A percentile compares a stretch with the other conserved stretches of the same genome.
Conservation (phyloP, 768 basidiomycete genomes). For the Collybia mongolica region DNA sequence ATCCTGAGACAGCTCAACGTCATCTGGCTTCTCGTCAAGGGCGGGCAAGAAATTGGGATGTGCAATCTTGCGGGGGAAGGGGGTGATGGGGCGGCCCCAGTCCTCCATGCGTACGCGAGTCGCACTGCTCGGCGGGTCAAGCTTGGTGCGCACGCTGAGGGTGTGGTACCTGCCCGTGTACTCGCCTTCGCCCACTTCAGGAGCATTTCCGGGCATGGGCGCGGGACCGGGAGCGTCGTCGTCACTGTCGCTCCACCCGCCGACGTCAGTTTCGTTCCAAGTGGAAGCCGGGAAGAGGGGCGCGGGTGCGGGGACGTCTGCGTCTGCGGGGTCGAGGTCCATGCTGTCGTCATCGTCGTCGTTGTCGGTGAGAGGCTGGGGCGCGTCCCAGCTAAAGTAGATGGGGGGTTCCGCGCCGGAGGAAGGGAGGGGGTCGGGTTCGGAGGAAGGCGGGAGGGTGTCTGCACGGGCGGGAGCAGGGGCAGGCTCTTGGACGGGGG, state of each 20-base stretch:
- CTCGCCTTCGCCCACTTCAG: slow-evolving; percentile 51
- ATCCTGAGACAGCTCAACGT: too few relatives aligned
- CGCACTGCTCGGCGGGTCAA: slow-evolving; percentile 60
- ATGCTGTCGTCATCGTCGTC: slow-evolving; percentile 19
- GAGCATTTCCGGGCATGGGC: slow-evolving; percentile 10
- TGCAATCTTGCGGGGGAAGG: slow-evolving; percentile 44
- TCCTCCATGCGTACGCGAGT: slow-evolving; percentile 47
- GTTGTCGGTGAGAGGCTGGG: too few relatives aligned
- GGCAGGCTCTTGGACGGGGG: not conserved
- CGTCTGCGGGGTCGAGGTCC: slow-evolving; percentile 26
- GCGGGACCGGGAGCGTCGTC: slow-evolving; percentile 16
- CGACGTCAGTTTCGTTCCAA: slow-evolving; percentile 6
- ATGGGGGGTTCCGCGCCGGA: too few relatives aligned
- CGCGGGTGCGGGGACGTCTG: slow-evolving; percentile 21
- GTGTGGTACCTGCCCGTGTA: slow-evolving; percentile 67
- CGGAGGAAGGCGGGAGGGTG: slow-evolving; percentile 18
- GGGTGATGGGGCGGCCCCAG: slow-evolving; percentile 74
- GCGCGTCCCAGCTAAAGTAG: too few relatives aligned
- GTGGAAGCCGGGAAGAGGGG: slow-evolving; percentile 25
- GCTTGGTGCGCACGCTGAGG: slow-evolving; percentile 58
- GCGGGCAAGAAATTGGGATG: slow-evolving; percentile 18
- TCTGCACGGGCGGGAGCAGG: not conserved
- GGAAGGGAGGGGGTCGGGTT: not conserved
- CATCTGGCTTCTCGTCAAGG: too few relatives aligned
- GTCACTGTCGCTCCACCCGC: slow-evolving; percentile 37